These are phyloP conservation scores for Clonostachys solani DNA, from an alignment of 2,329 filamentous ascomycete species.

Conservation along the genomic window DNA sequence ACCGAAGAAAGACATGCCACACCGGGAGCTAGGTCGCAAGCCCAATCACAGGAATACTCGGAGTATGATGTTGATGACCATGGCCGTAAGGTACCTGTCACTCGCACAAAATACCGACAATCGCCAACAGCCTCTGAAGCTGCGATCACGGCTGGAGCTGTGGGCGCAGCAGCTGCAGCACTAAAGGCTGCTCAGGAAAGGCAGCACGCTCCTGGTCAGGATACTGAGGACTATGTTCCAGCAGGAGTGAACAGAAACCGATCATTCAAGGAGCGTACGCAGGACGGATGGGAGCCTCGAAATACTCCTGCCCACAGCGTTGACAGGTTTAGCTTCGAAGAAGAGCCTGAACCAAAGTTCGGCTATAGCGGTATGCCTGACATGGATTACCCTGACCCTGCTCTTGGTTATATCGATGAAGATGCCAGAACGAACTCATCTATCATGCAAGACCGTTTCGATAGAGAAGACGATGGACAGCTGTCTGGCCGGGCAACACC, in stretches of 20 bases:
- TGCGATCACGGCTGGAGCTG: slow-evolving; percentile 52
- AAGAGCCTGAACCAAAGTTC: slow-evolving; percentile 52
- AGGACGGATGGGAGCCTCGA: slow-evolving; percentile 49
- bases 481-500: slow-evolving; percentile 56
- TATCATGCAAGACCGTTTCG: slow-evolving; percentile 63
- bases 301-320: slow-evolving; percentile 55
- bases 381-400: slow-evolving; percentile 67
- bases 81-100: slow-evolving; percentile 46
- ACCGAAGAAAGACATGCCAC: slow-evolving; percentile 34
- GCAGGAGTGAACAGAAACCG: slow-evolving; percentile 55
- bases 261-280: slow-evolving; percentile 63
- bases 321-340: slow-evolving; percentile 50
- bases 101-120: slow-evolving; percentile 29
- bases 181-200: slow-evolving; percentile 44
- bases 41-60: slow-evolving; percentile 39
- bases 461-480: slow-evolving; percentile 40
- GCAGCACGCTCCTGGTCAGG: slow-evolving; percentile 26
- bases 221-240: slow-evolving; percentile 30
- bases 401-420: slow-evolving; percentile 63
- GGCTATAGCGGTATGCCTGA: slow-evolving; percentile 67
- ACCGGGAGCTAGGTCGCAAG: slow-evolving; percentile 28
- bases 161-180: slow-evolving; percentile 47
- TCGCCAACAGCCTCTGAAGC: slow-evolving; percentile 54
- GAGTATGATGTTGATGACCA: slow-evolving; percentile 57
- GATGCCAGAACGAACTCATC: slow-evolving; percentile 85